A percentile compares a stretch with the other conserved stretches of the same genome.
These are phyloP conservation scores for Leucaena leucocephala DNA, from an alignment of 306 rosid genomes.

Conservation along the genomic window DNA sequence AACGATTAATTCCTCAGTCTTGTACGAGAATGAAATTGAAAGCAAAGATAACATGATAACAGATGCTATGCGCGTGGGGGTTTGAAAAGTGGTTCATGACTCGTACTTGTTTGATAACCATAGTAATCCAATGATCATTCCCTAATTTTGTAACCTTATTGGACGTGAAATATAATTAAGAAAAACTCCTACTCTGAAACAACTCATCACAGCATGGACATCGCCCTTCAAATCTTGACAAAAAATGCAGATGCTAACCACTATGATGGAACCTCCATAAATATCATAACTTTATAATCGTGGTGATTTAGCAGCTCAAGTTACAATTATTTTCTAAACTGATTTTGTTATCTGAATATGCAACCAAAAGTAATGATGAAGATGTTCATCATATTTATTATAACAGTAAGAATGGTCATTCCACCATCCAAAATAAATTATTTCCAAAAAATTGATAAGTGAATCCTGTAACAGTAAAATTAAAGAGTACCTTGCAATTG, in stretches of 20 bases:
- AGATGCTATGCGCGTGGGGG: too few relatives aligned
- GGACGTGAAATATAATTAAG: not conserved
- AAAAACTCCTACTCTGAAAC: not conserved
- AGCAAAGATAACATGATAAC: not conserved
- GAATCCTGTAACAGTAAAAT: conserved; percentile 33
- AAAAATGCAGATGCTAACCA: not conserved
- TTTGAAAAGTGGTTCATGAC: not conserved
- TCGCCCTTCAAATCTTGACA: conserved; percentile 3
- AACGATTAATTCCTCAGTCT: not conserved
- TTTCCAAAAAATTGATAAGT: not conserved
- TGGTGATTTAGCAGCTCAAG: conserved; percentile 14
- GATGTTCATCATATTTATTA: not conserved
- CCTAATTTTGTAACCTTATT: not conserved
- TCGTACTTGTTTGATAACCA: not conserved
- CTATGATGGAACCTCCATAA: not conserved
- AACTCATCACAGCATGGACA: not conserved
- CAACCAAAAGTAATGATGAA: conserved; percentile 2
- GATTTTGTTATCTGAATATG: not conserved
- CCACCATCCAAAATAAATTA: conserved; percentile 4
- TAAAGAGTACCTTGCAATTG: conserved; percentile 71
- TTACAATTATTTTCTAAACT: not conserved
- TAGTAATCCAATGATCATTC: not conserved
- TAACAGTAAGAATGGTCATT: conserved; percentile 12
- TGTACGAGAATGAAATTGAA: not conserved
- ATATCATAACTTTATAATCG: not conserved